These are phyloP conservation scores for Prunus persica DNA, from an alignment of 306 rosid species.

Conservation along the genomic window Prunus_persica_NCBIv2 NC_034015.1:19370501-19371000, in stretches of 20 bases:
- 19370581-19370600: not conserved
- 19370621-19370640: not conserved
- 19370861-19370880: slow-evolving; percentile 73
- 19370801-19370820: slow-evolving; percentile 89
- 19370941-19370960: slow-evolving; percentile 5
- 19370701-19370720: not conserved
- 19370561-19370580: not conserved
- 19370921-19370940: slow-evolving; percentile 51
- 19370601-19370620: not conserved
- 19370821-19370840: slow-evolving; percentile 96
- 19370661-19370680: not conserved
- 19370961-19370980: slow-evolving; percentile 8
- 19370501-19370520: not conserved
- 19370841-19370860: slow-evolving; percentile 79
- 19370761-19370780: slow-evolving; percentile 51
- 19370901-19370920: slow-evolving; percentile 32
- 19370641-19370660: not conserved
- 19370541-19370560: not conserved
- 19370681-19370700: not conserved
- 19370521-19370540: not conserved
- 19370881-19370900: slow-evolving; percentile 92
- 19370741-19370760: not conserved
- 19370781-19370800: slow-evolving; percentile 69
- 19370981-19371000: slow-evolving; percentile 19
- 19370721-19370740: slow-evolving; percentile 1